Evolutionary conservation across 768 basidiomycete species (phyloP).

Genomic region (Agrocybe praecox): DNA sequence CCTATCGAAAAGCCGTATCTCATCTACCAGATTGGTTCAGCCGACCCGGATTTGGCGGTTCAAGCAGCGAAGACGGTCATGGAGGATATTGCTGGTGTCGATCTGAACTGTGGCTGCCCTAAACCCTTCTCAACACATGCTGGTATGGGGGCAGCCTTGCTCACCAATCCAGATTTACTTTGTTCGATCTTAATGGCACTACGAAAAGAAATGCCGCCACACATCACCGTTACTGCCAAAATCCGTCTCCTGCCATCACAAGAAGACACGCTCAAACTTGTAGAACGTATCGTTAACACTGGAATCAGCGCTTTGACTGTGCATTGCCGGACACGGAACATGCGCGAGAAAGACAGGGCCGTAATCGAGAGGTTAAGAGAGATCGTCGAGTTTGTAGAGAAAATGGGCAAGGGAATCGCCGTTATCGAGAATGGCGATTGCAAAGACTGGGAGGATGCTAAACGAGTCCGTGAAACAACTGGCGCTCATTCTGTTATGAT

Average conservation of each 20-base stretch:
- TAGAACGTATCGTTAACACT: conserved; percentile 83
- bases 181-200: conserved; percentile 87
- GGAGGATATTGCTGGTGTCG: conserved; percentile 90
- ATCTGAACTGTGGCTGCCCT: conserved; percentile 97
- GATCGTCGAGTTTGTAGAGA: conserved; percentile 83
- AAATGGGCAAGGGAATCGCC: conserved; percentile 76
- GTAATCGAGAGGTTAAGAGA: conserved; percentile 77
- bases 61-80: conserved; percentile 87
- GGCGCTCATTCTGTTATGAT: conserved; percentile 96
- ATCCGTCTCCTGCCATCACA: conserved; percentile 87
- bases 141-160: conserved; percentile 96
- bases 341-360: conserved; percentile 84
- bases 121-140: conserved; percentile 93
- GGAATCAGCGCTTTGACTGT: conserved; percentile 91
- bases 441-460: conserved; percentile 74
- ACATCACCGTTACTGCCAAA: conserved; percentile 91
- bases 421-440: conserved; percentile 97
- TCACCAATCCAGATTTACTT: conserved; percentile 89
- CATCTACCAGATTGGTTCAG: conserved; percentile 94
- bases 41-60: conserved; percentile 88
- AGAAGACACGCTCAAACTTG: conserved; percentile 88
- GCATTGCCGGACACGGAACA: conserved; percentile 91
- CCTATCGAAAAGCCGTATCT: conserved; percentile 93
- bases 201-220: conserved; percentile 67
- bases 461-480: conserved; percentile 71